A percentile compares a stretch with the other conserved stretches of the same genome.
Evolutionary conservation across 257 asterid genomes (phyloP).

Genomic region (Ehretia macrophylla): DNA sequence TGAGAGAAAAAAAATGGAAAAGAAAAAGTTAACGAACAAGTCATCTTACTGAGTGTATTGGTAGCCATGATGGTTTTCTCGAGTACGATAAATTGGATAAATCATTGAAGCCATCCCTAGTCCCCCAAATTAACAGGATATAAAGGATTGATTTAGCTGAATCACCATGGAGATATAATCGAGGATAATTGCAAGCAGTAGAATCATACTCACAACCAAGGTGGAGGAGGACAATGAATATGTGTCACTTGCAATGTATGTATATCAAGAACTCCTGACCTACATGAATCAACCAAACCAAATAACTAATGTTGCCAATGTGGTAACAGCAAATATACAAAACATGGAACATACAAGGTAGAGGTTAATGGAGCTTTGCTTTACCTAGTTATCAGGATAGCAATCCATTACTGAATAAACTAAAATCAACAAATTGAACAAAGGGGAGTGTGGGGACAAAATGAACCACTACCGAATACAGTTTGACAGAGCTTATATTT

Average conservation of each 20-base stretch:
- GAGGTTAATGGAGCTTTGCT: no score
- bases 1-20: not conserved
- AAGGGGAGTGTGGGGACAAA: no score
- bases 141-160: slow-evolving; percentile 12
- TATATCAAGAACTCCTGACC: slow-evolving; percentile 92
- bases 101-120: slow-evolving; percentile 58
- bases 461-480: no score
- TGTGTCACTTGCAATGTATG: slow-evolving; percentile 78
- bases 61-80: slow-evolving; percentile 85
- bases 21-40: slow-evolving; percentile 2
- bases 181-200: slow-evolving; percentile 6
- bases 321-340: no score
- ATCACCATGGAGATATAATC: slow-evolving; percentile 2
- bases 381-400: no score
- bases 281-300: slow-evolving; percentile 16
- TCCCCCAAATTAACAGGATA: slow-evolving; percentile 30
- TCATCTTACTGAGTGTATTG: slow-evolving; percentile 64
- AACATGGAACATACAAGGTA: no score
- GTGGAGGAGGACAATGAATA: slow-evolving; percentile 94
- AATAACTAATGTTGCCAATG: not conserved
- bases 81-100: slow-evolving; percentile 42
- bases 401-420: no score
- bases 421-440: no score
- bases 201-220: slow-evolving; percentile 71
- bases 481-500: no score